Base-by-base conservation (phyloP, 768 basidiomycete genomes). In the Agaricus bisporus region DNA sequence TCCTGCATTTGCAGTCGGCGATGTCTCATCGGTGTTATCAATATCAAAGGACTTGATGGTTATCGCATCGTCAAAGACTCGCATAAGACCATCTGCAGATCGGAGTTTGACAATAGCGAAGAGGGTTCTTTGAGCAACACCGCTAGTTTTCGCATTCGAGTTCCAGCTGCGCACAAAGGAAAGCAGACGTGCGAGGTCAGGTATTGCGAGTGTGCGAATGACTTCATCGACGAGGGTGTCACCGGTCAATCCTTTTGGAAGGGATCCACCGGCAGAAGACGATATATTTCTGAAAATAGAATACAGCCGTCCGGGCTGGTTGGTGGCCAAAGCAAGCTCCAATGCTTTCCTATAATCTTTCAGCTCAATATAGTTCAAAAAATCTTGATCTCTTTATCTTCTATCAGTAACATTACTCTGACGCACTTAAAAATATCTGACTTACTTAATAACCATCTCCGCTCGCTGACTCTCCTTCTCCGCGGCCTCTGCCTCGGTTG, bases 281-380 rank as follows among this genome's bases (percentile, higher is more conserved):
- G 66, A 75, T 39, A 97, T 73, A 28, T 79, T 75, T 60, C 77
- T 78, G 74, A 99, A 95, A 22, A 99, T 77, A 3, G 76, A 73
- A 45, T 92, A 73, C 10, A 98, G 76, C 25, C 91, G 82, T 20
- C 92, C 91, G 9, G 95, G 97, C 63, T 98, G 95, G 55, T 87
- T 81, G 86, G 98, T 95, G 1, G 87, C 82, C 54, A 99, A 77
- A 6, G 95, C 95, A 41, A 98, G 82, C 59, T 91, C 77, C 61
- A 98, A 92, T 1, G 97, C 97, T 63, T 83, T 83, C 52, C 82
- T 83, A 69, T 97, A 98, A 67, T 98, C 94, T 55, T 88, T 82
- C 59, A 97, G 70, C 11, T 84, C 77, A 52, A 98, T 71, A 62
- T 90, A 98, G 66, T 98, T 98, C 60, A 82, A 71, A 67, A 95